These are phyloP conservation scores for Terfezia claveryi DNA, from an alignment of 495 filamentous ascomycete genomes.

Conservation along the genomic window DNA sequence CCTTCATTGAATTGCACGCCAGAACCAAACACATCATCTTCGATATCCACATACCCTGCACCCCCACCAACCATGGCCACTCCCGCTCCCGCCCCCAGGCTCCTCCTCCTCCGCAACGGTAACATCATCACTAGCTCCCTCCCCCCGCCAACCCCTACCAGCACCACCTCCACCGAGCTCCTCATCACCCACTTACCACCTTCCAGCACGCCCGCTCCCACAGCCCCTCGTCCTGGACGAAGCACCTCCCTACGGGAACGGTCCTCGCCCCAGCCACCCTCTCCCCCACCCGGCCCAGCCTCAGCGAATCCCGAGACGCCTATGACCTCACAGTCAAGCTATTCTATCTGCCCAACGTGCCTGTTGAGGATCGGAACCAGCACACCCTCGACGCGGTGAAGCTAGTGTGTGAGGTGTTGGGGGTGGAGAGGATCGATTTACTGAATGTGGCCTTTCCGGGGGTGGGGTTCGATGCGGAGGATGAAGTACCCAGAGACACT, in stretches of 20 bases:
- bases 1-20: no score
- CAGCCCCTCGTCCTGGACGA: neutral
- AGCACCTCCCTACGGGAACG: neutral
- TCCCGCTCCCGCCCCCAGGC: no score
- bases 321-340: conserved; percentile 19
- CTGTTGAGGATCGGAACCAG: conserved; percentile 8
- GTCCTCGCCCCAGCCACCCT: neutral
- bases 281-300: conserved; percentile 2
- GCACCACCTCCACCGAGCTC: conserved; percentile 12
- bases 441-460: conserved; percentile 85
- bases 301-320: conserved; percentile 12
- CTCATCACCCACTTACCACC: conserved; percentile 16
- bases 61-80: no score
- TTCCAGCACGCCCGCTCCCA: conserved; percentile 7
- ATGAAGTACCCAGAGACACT: conserved; percentile 31
- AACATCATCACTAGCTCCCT: conserved; percentile 18
- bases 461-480: conserved; percentile 81
- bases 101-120: conserved; percentile 10
- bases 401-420: conserved; percentile 46
- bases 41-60: no score
- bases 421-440: conserved; percentile 55
- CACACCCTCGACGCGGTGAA: conserved; percentile 28
- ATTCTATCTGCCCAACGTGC: conserved; percentile 14
- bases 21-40: no score
- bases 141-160: conserved; percentile 15